Evolutionary conservation across 2,329 filamentous ascomycete genomes (phyloP), one percentile per base, ranked within the genome.

Genomic region (Xylaria polymorpha): DNA sequence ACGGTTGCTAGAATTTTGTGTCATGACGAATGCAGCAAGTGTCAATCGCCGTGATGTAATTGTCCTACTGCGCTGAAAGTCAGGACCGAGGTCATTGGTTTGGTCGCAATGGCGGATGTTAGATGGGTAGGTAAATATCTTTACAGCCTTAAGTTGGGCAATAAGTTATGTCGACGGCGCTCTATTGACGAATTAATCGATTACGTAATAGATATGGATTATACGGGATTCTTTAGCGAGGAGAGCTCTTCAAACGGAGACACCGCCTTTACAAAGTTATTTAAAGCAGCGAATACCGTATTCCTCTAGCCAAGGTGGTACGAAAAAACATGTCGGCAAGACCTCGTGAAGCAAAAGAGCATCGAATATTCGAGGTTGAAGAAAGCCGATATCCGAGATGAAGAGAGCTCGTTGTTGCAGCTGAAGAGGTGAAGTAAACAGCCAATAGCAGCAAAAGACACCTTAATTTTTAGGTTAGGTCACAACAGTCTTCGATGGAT

Each of bases 21-120:
- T 59, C 71, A 73, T 73, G 57, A 48, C 68, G 69, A 59, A 66
- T 43, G 32, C 22, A 59, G 44, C 50, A 39, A 53, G 25, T 37
- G 48, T 15, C 41, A n/a, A 35, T 22, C 57, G 61, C 55, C 62
- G 48, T 39, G 29, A 29, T 65, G 51, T 20, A 25, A 25, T 39
- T n/a, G 46, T 59, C 25, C 55, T 35, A 55, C 60, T 32, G 51
- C 14, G 29, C 41, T 46, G n/a, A 39, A 25, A 25, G 43, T 53
- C 22, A 53, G 35, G 51, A 59, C 12, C 55, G n/a, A n/a, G n/a
- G n/a, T 46, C 44, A 41, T 55, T 20, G 22, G 32, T 25, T n/a
- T 53, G 44, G 59, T 68, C 39, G 43, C 57, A 43, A 22, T 61
- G 37, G 50, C 53, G 32, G 44, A 56, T 56, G 44, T 46, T 41